Percentiles rank a stretch among this genome's conserved stretches.
These are phyloP conservation scores for Podila verticillata DNA, from an alignment of 192 early-diverging fungal species.

Conservation along the genomic window DNA sequence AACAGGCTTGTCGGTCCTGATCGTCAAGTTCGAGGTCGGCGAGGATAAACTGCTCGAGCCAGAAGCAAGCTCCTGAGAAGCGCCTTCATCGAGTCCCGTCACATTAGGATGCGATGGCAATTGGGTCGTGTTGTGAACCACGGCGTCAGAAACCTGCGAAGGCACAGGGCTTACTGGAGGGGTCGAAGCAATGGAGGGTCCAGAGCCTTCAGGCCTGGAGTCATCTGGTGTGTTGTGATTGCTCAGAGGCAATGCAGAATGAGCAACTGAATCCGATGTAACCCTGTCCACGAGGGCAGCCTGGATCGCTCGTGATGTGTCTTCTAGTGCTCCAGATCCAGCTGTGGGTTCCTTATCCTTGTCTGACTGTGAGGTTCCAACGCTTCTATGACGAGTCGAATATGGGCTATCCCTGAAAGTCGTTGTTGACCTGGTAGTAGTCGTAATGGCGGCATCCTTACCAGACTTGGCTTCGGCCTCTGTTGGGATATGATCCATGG, in stretches of 20 bases:
- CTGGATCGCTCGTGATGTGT: neutral
- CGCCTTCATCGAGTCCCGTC: neutral
- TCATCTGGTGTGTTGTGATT: slow-evolving; percentile 13
- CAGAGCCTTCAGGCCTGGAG: neutral
- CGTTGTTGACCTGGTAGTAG: slow-evolving; percentile 46
- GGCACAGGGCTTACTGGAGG: neutral
- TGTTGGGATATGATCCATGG: neutral
- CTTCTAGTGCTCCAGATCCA: neutral
- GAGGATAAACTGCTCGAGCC: neutral
- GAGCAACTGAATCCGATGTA: neutral
- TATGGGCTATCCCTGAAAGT: slow-evolving; percentile 29
- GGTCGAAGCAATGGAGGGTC: no score
- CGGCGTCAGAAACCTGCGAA: neutral
- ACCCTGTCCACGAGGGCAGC: slow-evolving; percentile 18
- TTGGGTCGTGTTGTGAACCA: neutral
- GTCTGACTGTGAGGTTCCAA: neutral
- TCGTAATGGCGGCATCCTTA: slow-evolving; percentile 31
- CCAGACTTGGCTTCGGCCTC: slow-evolving; percentile 2
- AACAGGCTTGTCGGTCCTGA: slow-evolving; percentile 10
- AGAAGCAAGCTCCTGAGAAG: neutral
- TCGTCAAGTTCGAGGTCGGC: slow-evolving; percentile 10
- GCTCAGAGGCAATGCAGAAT: slow-evolving; percentile 24
- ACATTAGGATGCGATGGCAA: no score
- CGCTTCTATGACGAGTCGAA: neutral
- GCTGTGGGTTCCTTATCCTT: neutral